Percentiles rank a stretch among this genome's conserved stretches.
phyloP scores from a whole-genome alignment of 306 rosid species.

The apple (Malus domestica) region DNA sequence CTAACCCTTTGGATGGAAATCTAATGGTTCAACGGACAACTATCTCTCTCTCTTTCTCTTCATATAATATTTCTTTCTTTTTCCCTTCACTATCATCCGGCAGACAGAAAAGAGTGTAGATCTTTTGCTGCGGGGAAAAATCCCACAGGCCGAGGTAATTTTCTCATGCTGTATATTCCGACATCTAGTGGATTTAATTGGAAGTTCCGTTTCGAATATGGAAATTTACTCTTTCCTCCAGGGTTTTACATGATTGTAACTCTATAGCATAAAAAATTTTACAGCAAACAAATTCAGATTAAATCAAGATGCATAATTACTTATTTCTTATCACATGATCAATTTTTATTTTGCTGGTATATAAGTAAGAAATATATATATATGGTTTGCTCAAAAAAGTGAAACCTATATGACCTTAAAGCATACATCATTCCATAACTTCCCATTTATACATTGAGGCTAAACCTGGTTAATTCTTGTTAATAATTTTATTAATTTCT shows the following conservation, averaged over 20 bases:
- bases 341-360: neutral
- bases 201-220: slow-evolving; percentile 3
- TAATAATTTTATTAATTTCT: neutral
- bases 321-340: neutral
- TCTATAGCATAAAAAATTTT: neutral
- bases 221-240: neutral
- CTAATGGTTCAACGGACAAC: too few species aligned
- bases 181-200: slow-evolving; percentile 3
- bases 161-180: slow-evolving; percentile 5
- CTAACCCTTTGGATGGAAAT: too few species aligned
- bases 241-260: neutral
- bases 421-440: neutral
- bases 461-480: neutral
- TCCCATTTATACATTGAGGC: neutral
- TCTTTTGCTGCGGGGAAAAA: slow-evolving; percentile 46
- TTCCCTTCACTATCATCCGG: neutral
- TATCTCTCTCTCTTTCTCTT: neutral
- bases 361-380: too few species aligned
- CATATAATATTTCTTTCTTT: neutral
- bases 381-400: neutral
- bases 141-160: slow-evolving; percentile 67
- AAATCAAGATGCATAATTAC: neutral
- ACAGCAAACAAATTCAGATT: neutral
- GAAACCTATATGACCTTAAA: neutral
- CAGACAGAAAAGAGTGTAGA: slow-evolving; percentile 72